phyloP scores from a whole-genome alignment of 768 basidiomycete species.

The Glaciozyma antarctica region DNA sequence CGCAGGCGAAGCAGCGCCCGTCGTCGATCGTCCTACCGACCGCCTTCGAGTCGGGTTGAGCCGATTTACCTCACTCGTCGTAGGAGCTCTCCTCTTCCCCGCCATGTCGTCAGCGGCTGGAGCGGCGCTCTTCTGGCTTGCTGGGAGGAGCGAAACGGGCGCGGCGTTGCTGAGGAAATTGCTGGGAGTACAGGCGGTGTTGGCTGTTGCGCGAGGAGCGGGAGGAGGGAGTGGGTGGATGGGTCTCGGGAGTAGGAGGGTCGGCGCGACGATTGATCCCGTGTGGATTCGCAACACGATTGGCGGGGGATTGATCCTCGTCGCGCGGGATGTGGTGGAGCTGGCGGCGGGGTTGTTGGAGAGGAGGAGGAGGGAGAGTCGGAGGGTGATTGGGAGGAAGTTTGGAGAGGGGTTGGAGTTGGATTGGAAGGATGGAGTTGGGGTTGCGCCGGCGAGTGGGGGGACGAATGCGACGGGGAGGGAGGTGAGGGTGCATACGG shows the following conservation, averaged over 20 bases:
- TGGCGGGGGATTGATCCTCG: slow-evolving; percentile 31
- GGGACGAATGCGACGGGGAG: too few species aligned
- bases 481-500: too few species aligned
- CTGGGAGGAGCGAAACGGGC: neutral
- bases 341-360: neutral
- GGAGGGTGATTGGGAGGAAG: neutral
- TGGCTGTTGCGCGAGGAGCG: neutral
- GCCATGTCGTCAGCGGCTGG: slow-evolving; percentile 24
- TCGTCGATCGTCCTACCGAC: neutral
- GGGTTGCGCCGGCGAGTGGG: too few species aligned
- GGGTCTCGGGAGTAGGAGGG: neutral
- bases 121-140: slow-evolving; percentile 24
- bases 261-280: slow-evolving; percentile 28
- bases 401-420: neutral
- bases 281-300: slow-evolving; percentile 35
- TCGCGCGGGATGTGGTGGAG: neutral
- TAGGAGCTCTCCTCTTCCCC: slow-evolving; percentile 32
- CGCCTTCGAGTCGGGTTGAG: slow-evolving; percentile 22
- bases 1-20: neutral
- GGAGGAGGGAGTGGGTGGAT: neutral
- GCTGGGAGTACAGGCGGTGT: slow-evolving; percentile 19
- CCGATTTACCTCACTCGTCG: slow-evolving; percentile 25
- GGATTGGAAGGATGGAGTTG: neutral
- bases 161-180: neutral
- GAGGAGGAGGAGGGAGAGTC: neutral